A percentile compares a stretch with the other conserved stretches of the same genome.
phyloP scores from a whole-genome alignment of 1,139 yeast genomes.

The Candida labiduridarum region DNA sequence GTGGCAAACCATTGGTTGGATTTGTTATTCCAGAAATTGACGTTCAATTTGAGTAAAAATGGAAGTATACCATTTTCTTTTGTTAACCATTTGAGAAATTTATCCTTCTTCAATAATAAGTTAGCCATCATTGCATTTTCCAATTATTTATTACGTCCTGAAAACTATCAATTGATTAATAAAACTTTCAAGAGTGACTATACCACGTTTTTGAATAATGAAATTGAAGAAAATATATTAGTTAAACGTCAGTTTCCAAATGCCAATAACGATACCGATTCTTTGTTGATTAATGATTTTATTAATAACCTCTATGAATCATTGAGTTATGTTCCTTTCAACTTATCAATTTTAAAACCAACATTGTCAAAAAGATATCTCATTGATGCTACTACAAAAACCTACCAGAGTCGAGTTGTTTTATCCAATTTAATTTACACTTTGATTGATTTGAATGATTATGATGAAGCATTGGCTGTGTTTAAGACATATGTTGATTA shows the following conservation, averaged over 20 bases:
- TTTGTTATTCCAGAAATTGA: constrained; percentile 29
- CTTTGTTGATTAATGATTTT: constrained; percentile 25
- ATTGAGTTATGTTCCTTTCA: constrained; percentile 26
- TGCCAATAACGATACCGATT: constrained; percentile 25
- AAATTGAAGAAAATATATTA: constrained; percentile 24
- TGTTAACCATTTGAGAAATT: constrained; percentile 21
- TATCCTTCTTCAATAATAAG: constrained; percentile 29
- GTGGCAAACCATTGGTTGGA: constrained; percentile 46
- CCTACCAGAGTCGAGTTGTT: constrained; percentile 43
- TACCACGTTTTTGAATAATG: constrained; percentile 26
- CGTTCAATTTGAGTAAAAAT: constrained; percentile 24
- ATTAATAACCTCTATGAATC: constrained; percentile 39
- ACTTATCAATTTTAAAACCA: constrained; percentile 26
- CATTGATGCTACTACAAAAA: constrained; percentile 32
- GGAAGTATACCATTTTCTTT: constrained; percentile 25
- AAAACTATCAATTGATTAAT: constrained; percentile 23
- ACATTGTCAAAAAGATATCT: constrained; percentile 35
- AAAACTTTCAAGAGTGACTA: constrained; percentile 35
- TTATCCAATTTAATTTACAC: constrained; percentile 36
- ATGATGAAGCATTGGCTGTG: constrained; percentile 49
- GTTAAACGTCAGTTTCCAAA: constrained; percentile 34
- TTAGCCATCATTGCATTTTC: constrained; percentile 31
- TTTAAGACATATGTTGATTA: constrained; percentile 41
- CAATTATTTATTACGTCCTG: constrained; percentile 32
- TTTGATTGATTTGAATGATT: constrained; percentile 38